Base-by-base conservation (phyloP, 148 eudicot species). In the Chenopodium formosanum region DNA sequence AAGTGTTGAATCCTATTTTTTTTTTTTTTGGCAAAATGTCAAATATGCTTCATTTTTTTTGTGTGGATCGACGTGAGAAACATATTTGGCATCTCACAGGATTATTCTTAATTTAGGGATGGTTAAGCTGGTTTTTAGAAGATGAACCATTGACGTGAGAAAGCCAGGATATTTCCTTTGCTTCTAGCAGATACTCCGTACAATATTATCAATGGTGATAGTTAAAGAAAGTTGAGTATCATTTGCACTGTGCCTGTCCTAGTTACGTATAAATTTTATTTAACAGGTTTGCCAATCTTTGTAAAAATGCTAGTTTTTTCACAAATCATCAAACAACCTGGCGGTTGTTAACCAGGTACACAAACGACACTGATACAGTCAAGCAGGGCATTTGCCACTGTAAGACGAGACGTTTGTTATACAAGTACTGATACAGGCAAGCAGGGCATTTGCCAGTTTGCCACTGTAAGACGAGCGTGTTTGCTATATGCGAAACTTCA, bases 1-100 rank as follows among this genome's bases (percentile, higher is more conserved):
- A 58, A 22, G 12, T 52, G 48, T 74, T 27, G 32, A 73, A 20
- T 22, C 47, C 9, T 22, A 31, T 31, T 2, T 31, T 22, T 56
- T 4, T 46, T 11, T n/a, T 75, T 70, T 58, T n/a, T 31, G 44
- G 14, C 11, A 46, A 34, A 62, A 32, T 69, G 66, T 52, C 31
- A 10, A 23, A 73, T 23, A 73, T 13, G 56, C 52, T 71, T 79
- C 75, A 56, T 60, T 44, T 70, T 70, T n/a, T 46, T 23, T n/a
- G 17, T 77, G 40, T 77, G 70, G 53, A 63, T 40, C 4, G 6
- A 22, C 25, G 0, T 7, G 50, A 40, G 22, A n/a, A 75, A 31
- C n/a, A 32, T 11, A 32, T 73, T 72, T 31, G 72, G 20, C 34
- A 68, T 20, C 46, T 68, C 70, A 27, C 37, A 66, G 29, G 70